A percentile compares a stretch with the other conserved stretches of the same genome.
Conservation (phyloP, 2,329 filamentous ascomycete species). For the Aspergillus sp. region DNA sequence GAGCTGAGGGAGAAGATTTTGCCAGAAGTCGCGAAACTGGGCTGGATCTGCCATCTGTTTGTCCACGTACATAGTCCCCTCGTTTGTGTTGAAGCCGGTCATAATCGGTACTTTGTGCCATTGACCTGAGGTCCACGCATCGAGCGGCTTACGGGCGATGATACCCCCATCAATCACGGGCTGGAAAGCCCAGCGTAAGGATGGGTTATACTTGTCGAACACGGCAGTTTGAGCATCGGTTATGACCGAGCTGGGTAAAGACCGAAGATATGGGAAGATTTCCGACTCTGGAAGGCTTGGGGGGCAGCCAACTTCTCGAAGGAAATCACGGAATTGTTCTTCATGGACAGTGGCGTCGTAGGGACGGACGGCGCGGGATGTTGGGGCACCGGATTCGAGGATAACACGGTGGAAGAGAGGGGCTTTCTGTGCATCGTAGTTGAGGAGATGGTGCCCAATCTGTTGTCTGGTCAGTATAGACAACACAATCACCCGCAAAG, state of each 20-base stretch:
- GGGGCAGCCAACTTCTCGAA: conserved; percentile 35
- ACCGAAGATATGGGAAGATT: conserved; percentile 45
- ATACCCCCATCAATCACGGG: conserved; percentile 65
- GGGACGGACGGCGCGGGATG: conserved; percentile 49
- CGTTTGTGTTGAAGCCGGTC: conserved; percentile 70
- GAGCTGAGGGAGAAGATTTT: conserved; percentile 59
- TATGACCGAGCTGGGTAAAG: conserved; percentile 36
- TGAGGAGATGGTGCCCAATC: conserved; percentile 68
- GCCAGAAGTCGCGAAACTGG: conserved; percentile 63
- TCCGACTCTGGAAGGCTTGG: conserved; percentile 26
- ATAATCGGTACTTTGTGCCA: conserved; percentile 63
- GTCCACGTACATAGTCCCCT: conserved; percentile 66
- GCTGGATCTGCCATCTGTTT: conserved; percentile 45
- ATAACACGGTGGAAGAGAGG: conserved; percentile 49
- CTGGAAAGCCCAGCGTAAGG: conserved; percentile 62
- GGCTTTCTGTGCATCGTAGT: conserved; percentile 31
- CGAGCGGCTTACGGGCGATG: conserved; percentile 59
- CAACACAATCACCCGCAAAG: neutral
- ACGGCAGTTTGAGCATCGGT: conserved; percentile 43
- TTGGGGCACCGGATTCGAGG: conserved; percentile 49
- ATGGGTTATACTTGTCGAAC: conserved; percentile 49
- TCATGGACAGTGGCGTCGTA: conserved; percentile 44
- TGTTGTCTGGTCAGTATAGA: conserved; percentile 26
- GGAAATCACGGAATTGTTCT: conserved; percentile 46
- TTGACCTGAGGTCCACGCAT: conserved; percentile 55